Evolutionary conservation across 1,284 basidiomycete species (phyloP), one percentile per base, ranked within the genome.

Genomic region (Exobasidium rhododendri): DNA sequence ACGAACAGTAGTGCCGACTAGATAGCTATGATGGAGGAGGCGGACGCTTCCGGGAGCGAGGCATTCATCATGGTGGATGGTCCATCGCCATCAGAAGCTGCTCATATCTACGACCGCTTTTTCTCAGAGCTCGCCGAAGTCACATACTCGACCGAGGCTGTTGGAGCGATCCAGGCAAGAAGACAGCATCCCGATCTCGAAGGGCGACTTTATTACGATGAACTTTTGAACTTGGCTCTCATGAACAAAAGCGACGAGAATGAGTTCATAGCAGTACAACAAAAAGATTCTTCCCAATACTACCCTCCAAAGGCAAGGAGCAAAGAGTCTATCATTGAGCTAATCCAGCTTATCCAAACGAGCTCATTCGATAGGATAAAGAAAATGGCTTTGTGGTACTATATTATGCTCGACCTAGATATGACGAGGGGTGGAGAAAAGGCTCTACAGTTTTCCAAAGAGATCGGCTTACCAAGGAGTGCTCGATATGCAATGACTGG

Each of bases 271-370:
- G 53, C 64, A 35, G 70, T 72, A 60, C 64, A 68, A 56, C 46
- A 49, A 26, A 62, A 64, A 1, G 29, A 56, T 1, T 35, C 59
- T 20, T 68, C 71, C 44, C 66, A 70, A 57, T 71, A 62, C 31
- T 67, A 67, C 58, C 70, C 68, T 57, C 66, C 67, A 55, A 58
- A 63, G 28, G 66, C 63, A 26, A 62, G 68, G 26, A 65, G 68
- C 14, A 70, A 69, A 62, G 70, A 71, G 49, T 63, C 69, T 14
- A 40, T 73, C 32, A 59, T 68, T 32, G 69, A 73, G 49, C 53
- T 69, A 5, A 50, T 50, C 13, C 20, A 50, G 64, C 65, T 11
- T 58, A 62, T 4, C 61, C 49, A 44, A 20, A 24, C 60, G 26
- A 4, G 28, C 31, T 10, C 10, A 5, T 58, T 56, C 17, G 28